These are phyloP conservation scores for Aegle marmelos DNA, from an alignment of 345 rosid species.

Conservation along the genomic window DNA sequence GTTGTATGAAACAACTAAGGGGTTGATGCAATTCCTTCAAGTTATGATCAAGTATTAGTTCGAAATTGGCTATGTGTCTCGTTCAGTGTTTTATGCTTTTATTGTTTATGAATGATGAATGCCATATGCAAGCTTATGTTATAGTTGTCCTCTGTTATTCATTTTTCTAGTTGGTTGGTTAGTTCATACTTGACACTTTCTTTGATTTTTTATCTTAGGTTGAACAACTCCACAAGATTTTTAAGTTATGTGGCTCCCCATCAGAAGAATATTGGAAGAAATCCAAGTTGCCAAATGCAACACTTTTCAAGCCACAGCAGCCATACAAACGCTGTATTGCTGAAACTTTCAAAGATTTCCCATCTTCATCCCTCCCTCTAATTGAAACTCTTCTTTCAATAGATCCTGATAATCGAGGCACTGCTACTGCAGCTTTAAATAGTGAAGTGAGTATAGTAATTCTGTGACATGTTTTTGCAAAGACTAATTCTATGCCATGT, in stretches of 20 bases:
- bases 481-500: not conserved
- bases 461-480: not conserved
- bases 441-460: constrained; percentile 55
- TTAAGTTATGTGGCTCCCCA: constrained; percentile 88
- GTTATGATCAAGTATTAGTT: not conserved
- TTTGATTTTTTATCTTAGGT: constrained; percentile 43
- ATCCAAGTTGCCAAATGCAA: constrained; percentile 77
- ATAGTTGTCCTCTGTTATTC: not conserved
- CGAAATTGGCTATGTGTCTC: not conserved
- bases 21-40: not conserved
- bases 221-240: constrained; percentile 90
- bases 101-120: not conserved
- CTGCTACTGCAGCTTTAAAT: constrained; percentile 63
- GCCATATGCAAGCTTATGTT: not conserved
- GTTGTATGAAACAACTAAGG: not conserved
- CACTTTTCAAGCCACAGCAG: constrained; percentile 73
- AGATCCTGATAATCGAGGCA: constrained; percentile 79
- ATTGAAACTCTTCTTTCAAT: constrained; percentile 70
- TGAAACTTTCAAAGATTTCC: constrained; percentile 70
- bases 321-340: constrained; percentile 69
- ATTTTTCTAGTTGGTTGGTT: not conserved
- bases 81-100: not conserved
- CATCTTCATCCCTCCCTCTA: constrained; percentile 56
- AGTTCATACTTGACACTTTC: constrained; percentile 8
- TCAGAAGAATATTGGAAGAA: constrained; percentile 87